Percentiles rank a stretch among this genome's conserved stretches.
These are phyloP conservation scores for Globisporangium lucens DNA, from an alignment of 352 stramenopile genomes.

Conservation along the genomic window DNA sequence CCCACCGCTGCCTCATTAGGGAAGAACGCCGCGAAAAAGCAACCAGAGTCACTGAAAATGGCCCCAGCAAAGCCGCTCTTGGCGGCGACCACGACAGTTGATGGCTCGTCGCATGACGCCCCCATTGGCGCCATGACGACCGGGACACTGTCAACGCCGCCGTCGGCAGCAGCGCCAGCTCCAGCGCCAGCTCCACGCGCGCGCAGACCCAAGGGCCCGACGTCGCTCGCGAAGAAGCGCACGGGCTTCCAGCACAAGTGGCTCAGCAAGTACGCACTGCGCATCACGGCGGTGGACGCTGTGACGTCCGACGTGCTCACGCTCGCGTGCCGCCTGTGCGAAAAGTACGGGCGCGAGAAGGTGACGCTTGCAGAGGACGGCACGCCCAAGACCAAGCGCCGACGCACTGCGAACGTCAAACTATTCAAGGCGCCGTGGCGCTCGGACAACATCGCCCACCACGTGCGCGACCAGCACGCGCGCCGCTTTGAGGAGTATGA, in stretches of 20 bases:
- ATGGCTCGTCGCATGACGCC: not conserved
- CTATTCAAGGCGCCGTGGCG: conserved; percentile 21
- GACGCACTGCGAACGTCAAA: conserved; percentile 16
- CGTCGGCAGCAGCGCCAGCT: not conserved
- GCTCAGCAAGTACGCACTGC: conserved; percentile 20
- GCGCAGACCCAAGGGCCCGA: not conserved
- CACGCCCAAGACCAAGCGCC: conserved; percentile 12
- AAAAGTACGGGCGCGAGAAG: conserved; percentile 20
- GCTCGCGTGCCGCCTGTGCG: conserved; percentile 19
- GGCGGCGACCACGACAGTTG: not conserved
- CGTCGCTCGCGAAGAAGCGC: conserved; percentile 11
- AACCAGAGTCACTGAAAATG: conserved; percentile 10
- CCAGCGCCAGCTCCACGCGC: not conserved
- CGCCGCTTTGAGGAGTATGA: conserved; percentile 16
- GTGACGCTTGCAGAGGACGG: conserved; percentile 1
- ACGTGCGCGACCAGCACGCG: conserved; percentile 17
- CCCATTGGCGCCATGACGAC: not conserved
- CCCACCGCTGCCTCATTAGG: not conserved
- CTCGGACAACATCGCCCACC: conserved; percentile 19
- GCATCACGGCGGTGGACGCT: conserved; percentile 15
- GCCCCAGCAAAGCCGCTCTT: conserved; percentile 3
- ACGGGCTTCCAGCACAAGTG: conserved; percentile 17
- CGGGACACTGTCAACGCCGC: not conserved
- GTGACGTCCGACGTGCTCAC: conserved; percentile 15
- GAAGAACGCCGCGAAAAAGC: not conserved